Evolutionary conservation across 2,329 filamentous ascomycete genomes (phyloP), one percentile per base, ranked within the genome.

Genomic region (Penicillium vulpinum): DNA sequence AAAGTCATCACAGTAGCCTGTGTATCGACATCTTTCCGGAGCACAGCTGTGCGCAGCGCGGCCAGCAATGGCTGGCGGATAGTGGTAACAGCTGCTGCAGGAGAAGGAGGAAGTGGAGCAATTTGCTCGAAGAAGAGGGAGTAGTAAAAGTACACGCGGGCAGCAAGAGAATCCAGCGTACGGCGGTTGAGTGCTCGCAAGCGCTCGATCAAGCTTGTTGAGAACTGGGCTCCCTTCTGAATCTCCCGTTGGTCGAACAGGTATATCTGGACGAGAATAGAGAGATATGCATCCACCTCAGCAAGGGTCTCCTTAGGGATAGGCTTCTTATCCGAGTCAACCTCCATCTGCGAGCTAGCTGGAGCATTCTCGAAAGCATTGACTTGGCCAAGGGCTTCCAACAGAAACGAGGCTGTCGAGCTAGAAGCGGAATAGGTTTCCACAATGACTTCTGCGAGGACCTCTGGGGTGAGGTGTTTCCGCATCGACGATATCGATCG

Each of bases 131-230:
- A 91, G 81, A 97, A 97, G 67, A 97, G 83, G 24, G 91, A 91
- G 78, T 91, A 96, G 82, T 99, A 99, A 78, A 97, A 97, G 83
- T 97, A 99, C 62, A 93, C 92, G 77, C 95, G 95, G 63, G 93
- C 92, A 57, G 92, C 90, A 57, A 99, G 85, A 48, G 92, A 92
- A 76, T 99, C 94, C 61, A 99, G 81, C 24, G 94, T 97, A 67
- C 94, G 88, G 61, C 94, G 89, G 81, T 99, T 99, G 73, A 96
- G 83, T 51, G 87, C 83, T 70, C 95, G 91, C 73, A 97, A 88
- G 72, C 89, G 88, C 71, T 93, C 90, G 50, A 92, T 87, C 52
- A 99, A 83, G 67, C 87, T 86, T 64, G 86, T 85, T 29, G 94
- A 97, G 78, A 97, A 96, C 58, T 90, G 84, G 62, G 88, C 87